Evolutionary conservation across 2,329 filamentous ascomycete genomes (phyloP), one percentile per base, ranked within the genome.

Genomic region (Aspergillus hiratsukae): DNA sequence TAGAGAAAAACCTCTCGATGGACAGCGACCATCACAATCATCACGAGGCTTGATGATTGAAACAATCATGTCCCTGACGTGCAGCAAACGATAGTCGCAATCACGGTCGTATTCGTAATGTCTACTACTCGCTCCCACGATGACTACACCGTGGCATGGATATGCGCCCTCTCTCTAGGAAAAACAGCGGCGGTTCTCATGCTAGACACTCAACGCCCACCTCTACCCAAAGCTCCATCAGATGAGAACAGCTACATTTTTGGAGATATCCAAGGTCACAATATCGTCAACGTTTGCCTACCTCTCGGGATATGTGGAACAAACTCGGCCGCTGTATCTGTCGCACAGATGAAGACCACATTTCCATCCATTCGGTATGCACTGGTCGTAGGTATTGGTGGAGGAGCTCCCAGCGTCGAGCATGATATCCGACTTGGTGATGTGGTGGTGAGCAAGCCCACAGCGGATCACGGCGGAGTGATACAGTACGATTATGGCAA

Each of bases 401-500:
- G 56, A 27, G 58, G 51, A 5, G 53, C 53, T 3, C 53, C 58
- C 2, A 19, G 31, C 1, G n/a, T 9, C 2, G 1, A 7, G 8
- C 49, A 48, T 1, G 54, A 61, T 48, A 52, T 61, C 4, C 49
- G 54, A 7, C 37, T 55, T 0, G 58, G 56, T 6, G 55, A 60
- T 41, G 52, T 60, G 4, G 58, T 58, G 0, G 55, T 60, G 1
- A 55, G 55, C 35, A 48, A 53, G 11, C 58, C 55, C 11, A 29
- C 48, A 4, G 17, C 21, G 6, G 40, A 35, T 1, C 25, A 27
- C 28, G 40, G 31, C 8, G 58, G 57, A 0, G 49, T 61, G 3
- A 29, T 61, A 7, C 56, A 61, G 41, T 59, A 59, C 31, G 56
- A 60, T 21, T 57, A 55, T 27, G 58, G 56, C 1, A 60, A 58